phyloP scores from a whole-genome alignment of 1,284 basidiomycete genomes.

The Macrocybe sp. region DNA sequence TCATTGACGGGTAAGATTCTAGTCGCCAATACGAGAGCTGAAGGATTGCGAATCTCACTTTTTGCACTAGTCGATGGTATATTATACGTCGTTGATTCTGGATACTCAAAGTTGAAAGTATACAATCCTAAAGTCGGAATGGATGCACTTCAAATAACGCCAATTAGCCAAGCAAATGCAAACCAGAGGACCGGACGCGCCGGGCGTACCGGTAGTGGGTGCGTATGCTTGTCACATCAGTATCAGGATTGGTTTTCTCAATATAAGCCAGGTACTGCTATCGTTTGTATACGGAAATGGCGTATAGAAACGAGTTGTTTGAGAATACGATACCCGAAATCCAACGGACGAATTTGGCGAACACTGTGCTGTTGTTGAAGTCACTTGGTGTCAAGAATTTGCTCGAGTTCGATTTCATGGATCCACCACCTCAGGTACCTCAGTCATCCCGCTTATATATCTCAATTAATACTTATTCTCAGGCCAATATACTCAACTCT shows the following conservation, averaged over 20 bases:
- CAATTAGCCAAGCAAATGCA: slow-evolving; percentile 97
- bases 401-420: slow-evolving; percentile 99
- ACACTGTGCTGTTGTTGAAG: slow-evolving; percentile 92
- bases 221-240: slow-evolving; percentile 22
- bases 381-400: slow-evolving; percentile 96
- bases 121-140: slow-evolving; percentile 99
- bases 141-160: slow-evolving; percentile 98
- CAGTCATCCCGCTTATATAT: slow-evolving; percentile 40
- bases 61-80: slow-evolving; percentile 83
- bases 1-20: slow-evolving; percentile 75
- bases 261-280: slow-evolving; percentile 75
- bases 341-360: slow-evolving; percentile 95
- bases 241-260: slow-evolving; percentile 6
- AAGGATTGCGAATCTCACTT: background rate
- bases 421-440: slow-evolving; percentile 86
- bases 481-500: slow-evolving; percentile 93
- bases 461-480: slow-evolving; percentile 34
- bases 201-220: slow-evolving; percentile 93
- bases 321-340: slow-evolving; percentile 97
- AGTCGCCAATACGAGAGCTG: background rate
- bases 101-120: slow-evolving; percentile 97
- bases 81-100: slow-evolving; percentile 93
- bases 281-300: slow-evolving; percentile 84
- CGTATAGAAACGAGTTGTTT: slow-evolving; percentile 87
- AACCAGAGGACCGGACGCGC: slow-evolving; percentile 95